Base-by-base conservation (phyloP, 768 basidiomycete species). In the Daedaleopsis sinensis region DNA sequence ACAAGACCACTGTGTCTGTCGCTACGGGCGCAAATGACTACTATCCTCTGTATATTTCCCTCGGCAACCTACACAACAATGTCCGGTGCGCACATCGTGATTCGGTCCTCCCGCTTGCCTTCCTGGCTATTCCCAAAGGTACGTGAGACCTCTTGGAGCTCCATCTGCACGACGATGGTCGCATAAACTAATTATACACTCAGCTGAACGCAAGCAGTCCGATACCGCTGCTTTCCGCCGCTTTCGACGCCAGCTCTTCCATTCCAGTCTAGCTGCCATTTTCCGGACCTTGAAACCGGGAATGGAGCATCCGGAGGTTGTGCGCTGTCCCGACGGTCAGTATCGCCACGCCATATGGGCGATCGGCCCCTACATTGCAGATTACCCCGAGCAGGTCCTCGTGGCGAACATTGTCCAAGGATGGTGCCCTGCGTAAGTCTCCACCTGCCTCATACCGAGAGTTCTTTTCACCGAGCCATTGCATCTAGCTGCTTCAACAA, bases 91-190 rank as follows among this genome's bases (percentile, higher is more conserved):
- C 67, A 0, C 71, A 72, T 19, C 43, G 61, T 3, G 52, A 67
- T 36, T 67, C 63, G 0, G 51, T 73, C 1, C 47, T 58, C 0
- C 11, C 67, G 0, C 24, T 70, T 0, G 65, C 52, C 0, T 77
- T 75, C 53, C 60, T 76, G 1, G 57, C 71, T 2, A 74, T 76
- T 39, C 70, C 72, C 13, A 74, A 76, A 67, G 58, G 74, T 76
- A 57, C 39, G 67, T 57, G 11, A 15, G 6, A 19, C 13, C 24
- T 43, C 21, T n/a, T n/a, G n/a, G n/a, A n/a, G 11, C 55, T 13
- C 3, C 12, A 6, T 15, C 47, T 27, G 24, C 23, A 21, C 39
- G 16, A 44, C 13, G 1, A 13, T 10, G 15, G n/a, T 52, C 53
- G 36, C 44, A 24, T n/a, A n/a, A n/a, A n/a, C n/a, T 24, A 12